phyloP scores from a whole-genome alignment of 805 yeast genomes.

The Candida morakotiae region DNA sequence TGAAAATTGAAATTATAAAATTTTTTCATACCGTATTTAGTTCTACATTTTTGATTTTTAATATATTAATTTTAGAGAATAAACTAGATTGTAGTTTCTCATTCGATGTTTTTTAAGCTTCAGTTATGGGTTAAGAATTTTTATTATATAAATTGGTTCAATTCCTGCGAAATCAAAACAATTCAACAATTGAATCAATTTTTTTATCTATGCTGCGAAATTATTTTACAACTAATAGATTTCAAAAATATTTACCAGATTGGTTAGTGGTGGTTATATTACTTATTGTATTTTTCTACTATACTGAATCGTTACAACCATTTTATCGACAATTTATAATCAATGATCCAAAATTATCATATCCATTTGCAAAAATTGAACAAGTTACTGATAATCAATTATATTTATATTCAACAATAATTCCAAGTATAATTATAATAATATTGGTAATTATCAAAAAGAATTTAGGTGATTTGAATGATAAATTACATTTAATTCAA shows the following conservation, averaged over 20 bases:
- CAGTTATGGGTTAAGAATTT: no score
- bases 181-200: no score
- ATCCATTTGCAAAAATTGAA: constrained; percentile 26
- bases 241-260: constrained; percentile 17
- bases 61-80: not conserved
- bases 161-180: no score
- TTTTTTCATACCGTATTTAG: constrained; percentile 5
- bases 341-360: constrained; percentile 23
- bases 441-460: constrained; percentile 10
- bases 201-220: constrained; percentile 7
- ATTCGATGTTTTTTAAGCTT: no score
- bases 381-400: constrained; percentile 28
- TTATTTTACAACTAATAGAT: constrained; percentile 8
- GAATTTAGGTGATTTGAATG: not conserved
- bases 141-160: no score
- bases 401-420: constrained; percentile 21
- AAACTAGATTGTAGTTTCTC: no score
- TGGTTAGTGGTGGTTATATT: constrained; percentile 20
- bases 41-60: constrained; percentile 1
- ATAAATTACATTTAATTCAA: constrained; percentile 21
- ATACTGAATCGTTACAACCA: constrained; percentile 22
- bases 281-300: constrained; percentile 14
- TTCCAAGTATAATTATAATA: constrained; percentile 22
- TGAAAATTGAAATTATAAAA: no score
- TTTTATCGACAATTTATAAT: constrained; percentile 25